phyloP scores from a whole-genome alignment of 805 yeast species.

The Zygosaccharomyces rouxii region DNA sequence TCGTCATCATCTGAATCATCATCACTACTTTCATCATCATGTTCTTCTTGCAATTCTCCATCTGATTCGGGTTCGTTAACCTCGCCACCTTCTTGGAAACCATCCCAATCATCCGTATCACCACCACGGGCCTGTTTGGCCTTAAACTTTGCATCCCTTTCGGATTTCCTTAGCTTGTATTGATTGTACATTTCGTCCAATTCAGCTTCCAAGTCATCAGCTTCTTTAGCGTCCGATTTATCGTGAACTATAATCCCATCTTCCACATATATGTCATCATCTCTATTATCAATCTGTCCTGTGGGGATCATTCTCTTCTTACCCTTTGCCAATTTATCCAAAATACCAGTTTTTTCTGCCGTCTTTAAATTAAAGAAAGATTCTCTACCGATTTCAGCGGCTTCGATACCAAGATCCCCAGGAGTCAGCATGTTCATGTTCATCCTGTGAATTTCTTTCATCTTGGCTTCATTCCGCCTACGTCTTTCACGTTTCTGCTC shows the following conservation, averaged over 20 bases:
- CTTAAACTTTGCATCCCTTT: constrained; percentile 61
- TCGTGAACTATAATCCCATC: constrained; percentile 38
- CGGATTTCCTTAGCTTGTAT: constrained; percentile 63
- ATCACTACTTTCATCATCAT: constrained; percentile 40
- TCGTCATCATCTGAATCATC: constrained; percentile 64
- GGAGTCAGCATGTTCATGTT: constrained; percentile 96
- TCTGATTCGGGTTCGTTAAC: constrained; percentile 37
- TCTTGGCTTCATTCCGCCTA: constrained; percentile 73
- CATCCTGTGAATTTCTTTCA: constrained; percentile 83
- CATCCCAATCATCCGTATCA: constrained; percentile 72
- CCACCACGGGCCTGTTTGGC: constrained; percentile 75
- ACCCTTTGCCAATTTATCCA: constrained; percentile 71
- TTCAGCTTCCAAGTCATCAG: constrained; percentile 72
- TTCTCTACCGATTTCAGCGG: constrained; percentile 73
- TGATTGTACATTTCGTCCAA: constrained; percentile 75
- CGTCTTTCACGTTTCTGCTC: constrained; percentile 77
- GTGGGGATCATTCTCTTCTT: constrained; percentile 59
- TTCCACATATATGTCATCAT: constrained; percentile 53
- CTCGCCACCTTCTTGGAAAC: constrained; percentile 50
- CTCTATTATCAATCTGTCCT: constrained; percentile 50
- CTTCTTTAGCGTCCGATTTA: constrained; percentile 42
- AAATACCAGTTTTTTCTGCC: constrained; percentile 85
- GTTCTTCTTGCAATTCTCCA: constrained; percentile 39
- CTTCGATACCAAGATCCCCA: constrained; percentile 88
- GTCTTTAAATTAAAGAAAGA: constrained; percentile 74